A percentile compares a stretch with the other conserved stretches of the same genome.
These are phyloP conservation scores for Hyaloperonospora arabidopsidis DNA, from an alignment of 352 stramenopile species.

Conservation along the genomic window DNA sequence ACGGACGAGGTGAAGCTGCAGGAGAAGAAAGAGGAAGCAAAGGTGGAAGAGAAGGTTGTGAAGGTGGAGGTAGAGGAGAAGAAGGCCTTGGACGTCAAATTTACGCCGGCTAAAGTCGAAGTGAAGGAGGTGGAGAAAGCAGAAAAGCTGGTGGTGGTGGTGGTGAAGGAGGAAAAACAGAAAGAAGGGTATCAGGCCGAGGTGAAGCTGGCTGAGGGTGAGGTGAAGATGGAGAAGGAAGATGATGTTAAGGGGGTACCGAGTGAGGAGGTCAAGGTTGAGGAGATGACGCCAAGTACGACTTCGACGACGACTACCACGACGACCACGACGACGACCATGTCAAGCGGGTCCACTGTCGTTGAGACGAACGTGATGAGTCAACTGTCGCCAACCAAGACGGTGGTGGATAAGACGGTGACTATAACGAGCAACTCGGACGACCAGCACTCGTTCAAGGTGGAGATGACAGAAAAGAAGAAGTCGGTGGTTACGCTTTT, in stretches of 20 bases:
- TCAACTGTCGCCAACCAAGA: conserved; percentile 24
- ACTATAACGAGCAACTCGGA: conserved; percentile 28
- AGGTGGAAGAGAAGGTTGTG: conserved; percentile 2
- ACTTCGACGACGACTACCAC: conserved; percentile 9
- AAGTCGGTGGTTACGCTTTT: conserved; percentile 20
- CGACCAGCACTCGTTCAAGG: conserved; percentile 25
- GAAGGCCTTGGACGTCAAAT: too few relatives aligned
- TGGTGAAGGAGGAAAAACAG: conserved; percentile 4
- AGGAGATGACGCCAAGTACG: conserved; percentile 10
- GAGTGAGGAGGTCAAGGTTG: conserved; percentile 6
- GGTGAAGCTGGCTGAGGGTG: conserved; percentile 5
- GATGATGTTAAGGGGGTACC: conserved; percentile 7
- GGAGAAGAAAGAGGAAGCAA: too few relatives aligned
- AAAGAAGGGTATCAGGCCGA: too few relatives aligned
- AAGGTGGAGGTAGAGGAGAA: conserved; percentile 4
- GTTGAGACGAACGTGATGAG: conserved; percentile 30
- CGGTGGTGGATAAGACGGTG: conserved; percentile 30
- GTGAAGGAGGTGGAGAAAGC: conserved; percentile 5
- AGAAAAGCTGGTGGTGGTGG: too few relatives aligned
- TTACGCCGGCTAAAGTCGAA: conserved; percentile 4
- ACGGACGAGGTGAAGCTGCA: background rate
- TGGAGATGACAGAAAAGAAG: conserved; percentile 33
- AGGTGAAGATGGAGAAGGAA: conserved; percentile 12
- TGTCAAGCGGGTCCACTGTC: conserved; percentile 15
- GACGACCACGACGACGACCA: conserved; percentile 16